Conservation (phyloP, 257 asterid species). For the Capsicum rhomboideum region DNA sequence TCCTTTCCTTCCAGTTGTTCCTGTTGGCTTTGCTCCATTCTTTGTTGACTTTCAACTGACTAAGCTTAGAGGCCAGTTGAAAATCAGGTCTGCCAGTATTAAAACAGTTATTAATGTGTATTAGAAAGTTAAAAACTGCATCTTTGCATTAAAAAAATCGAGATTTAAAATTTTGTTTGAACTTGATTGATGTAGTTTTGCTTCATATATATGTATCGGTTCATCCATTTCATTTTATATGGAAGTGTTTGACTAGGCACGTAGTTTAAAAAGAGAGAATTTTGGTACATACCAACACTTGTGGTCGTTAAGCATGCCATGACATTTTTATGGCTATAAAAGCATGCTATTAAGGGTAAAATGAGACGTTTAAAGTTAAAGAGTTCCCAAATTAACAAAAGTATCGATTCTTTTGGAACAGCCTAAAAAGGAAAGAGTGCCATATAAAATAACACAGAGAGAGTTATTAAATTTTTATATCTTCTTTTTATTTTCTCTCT, state of each 20-base stretch:
- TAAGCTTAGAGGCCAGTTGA: too few relatives aligned
- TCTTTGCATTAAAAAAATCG: neutral
- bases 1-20: too few relatives aligned
- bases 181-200: neutral
- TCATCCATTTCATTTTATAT: neutral
- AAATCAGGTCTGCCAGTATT: too few relatives aligned
- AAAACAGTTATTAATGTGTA: neutral
- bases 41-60: too few relatives aligned
- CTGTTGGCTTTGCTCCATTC: too few relatives aligned
- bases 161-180: neutral
- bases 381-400: neutral
- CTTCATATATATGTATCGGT: neutral
- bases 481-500: neutral
- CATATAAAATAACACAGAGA: neutral
- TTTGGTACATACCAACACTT: neutral
- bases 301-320: neutral
- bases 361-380: neutral
- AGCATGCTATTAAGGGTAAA: neutral
- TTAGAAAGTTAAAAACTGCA: neutral
- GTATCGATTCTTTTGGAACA: neutral
- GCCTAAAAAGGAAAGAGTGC: neutral
- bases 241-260: neutral
- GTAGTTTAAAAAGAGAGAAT: neutral
- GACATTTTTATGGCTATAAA: neutral
- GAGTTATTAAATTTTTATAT: neutral